phyloP scores from a whole-genome alignment of 768 basidiomycete species.

The Hemileccinum rubropunctum region DNA sequence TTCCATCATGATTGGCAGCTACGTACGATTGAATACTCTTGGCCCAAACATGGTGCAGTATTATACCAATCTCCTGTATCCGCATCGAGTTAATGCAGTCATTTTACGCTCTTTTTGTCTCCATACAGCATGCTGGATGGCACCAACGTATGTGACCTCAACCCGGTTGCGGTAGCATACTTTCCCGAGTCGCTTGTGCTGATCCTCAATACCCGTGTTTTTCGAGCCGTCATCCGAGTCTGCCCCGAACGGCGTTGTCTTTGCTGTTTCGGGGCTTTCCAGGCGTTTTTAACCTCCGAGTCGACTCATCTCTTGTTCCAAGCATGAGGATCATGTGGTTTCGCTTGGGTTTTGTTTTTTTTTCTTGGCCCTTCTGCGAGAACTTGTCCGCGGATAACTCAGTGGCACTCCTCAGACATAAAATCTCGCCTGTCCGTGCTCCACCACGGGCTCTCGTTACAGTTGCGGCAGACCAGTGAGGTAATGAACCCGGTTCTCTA shows the following conservation, averaged over 20 bases:
- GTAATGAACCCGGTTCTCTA: conserved; percentile 4
- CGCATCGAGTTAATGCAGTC: no score
- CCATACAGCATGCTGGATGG: not conserved
- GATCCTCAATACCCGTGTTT: conserved; percentile 5
- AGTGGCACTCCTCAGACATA: not conserved
- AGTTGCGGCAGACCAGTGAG: conserved; percentile 1
- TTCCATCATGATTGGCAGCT: no score
- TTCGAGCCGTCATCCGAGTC: not conserved
- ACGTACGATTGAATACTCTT: no score
- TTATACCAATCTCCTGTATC: no score
- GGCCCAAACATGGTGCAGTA: not conserved
- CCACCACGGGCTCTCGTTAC: not conserved
- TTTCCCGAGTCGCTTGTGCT: conserved; percentile 1
- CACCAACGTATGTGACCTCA: not conserved
- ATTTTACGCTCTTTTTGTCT: not conserved
- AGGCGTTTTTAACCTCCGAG: not conserved
- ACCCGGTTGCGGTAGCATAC: not conserved
- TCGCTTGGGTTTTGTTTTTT: not conserved
- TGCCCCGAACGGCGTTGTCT: not conserved
- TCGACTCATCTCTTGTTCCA: not conserved
- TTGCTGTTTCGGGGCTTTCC: conserved; percentile 1
- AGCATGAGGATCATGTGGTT: conserved; percentile 4
- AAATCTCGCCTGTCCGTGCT: not conserved
- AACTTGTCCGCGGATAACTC: conserved; percentile 9
- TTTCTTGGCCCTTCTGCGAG: conserved; percentile 10